phyloP scores from a whole-genome alignment of 495 filamentous ascomycete species.

The Articulospora tetracladia region DNA sequence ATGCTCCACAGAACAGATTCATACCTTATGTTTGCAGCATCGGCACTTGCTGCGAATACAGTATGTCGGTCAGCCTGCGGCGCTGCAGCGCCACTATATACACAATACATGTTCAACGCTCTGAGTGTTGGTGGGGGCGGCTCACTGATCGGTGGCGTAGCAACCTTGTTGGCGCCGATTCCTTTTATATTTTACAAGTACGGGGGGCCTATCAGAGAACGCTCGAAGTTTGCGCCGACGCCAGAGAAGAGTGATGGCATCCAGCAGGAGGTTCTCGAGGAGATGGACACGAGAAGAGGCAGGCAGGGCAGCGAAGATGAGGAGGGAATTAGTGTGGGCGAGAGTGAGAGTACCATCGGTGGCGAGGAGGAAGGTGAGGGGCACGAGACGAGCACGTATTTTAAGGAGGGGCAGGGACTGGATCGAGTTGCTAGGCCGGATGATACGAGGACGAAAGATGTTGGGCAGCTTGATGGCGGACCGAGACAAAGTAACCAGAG shows the following conservation, averaged over 20 bases:
- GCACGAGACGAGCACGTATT: neutral
- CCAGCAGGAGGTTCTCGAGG: neutral
- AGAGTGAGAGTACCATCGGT: neutral
- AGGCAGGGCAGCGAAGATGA: neutral
- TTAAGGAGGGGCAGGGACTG: neutral
- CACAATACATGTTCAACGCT: conserved; percentile 54
- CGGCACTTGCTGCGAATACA: conserved; percentile 59
- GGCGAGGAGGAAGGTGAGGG: neutral
- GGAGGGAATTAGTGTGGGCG: neutral
- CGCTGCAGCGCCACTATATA: conserved; percentile 60
- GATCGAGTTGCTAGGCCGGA: conserved; percentile 34
- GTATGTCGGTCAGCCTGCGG: conserved; percentile 56
- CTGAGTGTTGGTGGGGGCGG: conserved; percentile 47
- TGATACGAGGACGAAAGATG: conserved; percentile 16
- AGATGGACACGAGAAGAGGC: neutral
- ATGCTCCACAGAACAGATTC: conserved; percentile 52
- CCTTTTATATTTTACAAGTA: conserved; percentile 50
- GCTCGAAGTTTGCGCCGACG: conserved; percentile 26
- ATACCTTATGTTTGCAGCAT: conserved; percentile 67
- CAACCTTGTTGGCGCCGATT: conserved; percentile 37
- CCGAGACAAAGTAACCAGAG: conserved; percentile 6
- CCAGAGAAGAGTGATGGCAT: neutral
- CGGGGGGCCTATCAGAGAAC: conserved; percentile 39
- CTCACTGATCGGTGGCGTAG: conserved; percentile 42
- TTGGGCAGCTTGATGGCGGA: conserved; percentile 16